Conservation (phyloP, 768 basidiomycete genomes). For the Rhodotorula kratochvilovae region DNA sequence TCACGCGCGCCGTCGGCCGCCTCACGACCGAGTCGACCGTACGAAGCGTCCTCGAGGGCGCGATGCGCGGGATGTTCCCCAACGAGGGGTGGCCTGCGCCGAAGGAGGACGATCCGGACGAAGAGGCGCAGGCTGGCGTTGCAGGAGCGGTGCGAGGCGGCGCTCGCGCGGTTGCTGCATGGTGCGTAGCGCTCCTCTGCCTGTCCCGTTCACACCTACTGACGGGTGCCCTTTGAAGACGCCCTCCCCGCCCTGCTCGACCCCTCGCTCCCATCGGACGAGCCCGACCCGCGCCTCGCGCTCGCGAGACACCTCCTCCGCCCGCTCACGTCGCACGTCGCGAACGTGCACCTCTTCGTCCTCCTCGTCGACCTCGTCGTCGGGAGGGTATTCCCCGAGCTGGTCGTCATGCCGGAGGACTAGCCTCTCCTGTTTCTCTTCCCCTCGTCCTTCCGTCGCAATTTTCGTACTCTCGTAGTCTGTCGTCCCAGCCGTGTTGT, state of each 20-base stretch:
- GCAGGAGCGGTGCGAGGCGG: conserved; percentile 50
- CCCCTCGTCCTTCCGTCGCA: too few relatives aligned
- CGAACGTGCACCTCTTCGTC: conserved; percentile 73
- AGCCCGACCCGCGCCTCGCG: conserved; percentile 1
- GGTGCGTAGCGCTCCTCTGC: too few relatives aligned
- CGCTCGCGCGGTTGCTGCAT: conserved; percentile 53
- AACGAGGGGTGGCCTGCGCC: conserved; percentile 69
- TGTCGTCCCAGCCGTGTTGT: too few relatives aligned
- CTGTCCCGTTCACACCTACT: too few relatives aligned
- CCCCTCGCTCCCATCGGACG: not conserved
- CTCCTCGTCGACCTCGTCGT: conserved; percentile 69
- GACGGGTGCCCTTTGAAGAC: not conserved
- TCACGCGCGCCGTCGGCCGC: conserved; percentile 63
- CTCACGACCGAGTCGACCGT: conserved; percentile 58
- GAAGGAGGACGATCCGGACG: conserved; percentile 66
- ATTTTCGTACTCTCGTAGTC: too few relatives aligned
- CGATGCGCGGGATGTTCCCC: conserved; percentile 75
- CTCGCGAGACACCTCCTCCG: conserved; percentile 42
- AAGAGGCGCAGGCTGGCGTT: conserved; percentile 68
- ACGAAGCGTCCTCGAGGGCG: conserved; percentile 55
- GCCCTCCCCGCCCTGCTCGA: not conserved
- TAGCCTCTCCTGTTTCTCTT: not conserved
- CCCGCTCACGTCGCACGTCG: conserved; percentile 51
- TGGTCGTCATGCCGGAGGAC: conserved; percentile 49
- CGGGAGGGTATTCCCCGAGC: conserved; percentile 71